Base-by-base conservation (phyloP, 1,139 yeast genomes). In the Yamadazyma jaroonii region DNA sequence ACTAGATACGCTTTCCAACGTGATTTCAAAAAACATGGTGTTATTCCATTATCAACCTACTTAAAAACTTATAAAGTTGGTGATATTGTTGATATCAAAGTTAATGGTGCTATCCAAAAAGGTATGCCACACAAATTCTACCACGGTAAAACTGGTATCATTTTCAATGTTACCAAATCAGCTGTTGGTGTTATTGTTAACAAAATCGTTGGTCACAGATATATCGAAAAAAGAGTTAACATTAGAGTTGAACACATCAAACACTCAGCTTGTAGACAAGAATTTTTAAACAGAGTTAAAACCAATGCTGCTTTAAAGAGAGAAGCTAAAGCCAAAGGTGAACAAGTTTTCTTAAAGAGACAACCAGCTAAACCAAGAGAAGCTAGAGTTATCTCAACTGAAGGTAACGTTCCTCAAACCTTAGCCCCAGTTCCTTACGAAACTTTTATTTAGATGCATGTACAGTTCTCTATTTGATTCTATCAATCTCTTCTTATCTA, bases 81-180 rank as follows among this genome's bases (percentile, higher is more conserved):
- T 67, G 98, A 94, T 76, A 90, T 92, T 65, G 98, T 92, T 67
- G 98, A 92, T 77, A 90, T 92, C 80, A 90, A 88, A 79, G 98
- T 95, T 74, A 94, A 94, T 73, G 97, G 96, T 81, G 81, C 98
- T 60, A 81, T 90, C 80, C 97, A 92, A 75, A 89, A 90, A 84
- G 97, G 98, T 86, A 89, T 94, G 97, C 98, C 98, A 72, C 96
- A 88, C 89, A 94, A 94, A 82, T 90, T 81, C 85, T 92, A 92
- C 96, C 97, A 90, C 82, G 98, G 98, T 77, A 92, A 89, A 84
- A 92, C 98, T 57, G 98, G 98, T 84, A 88, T 90, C 60, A 84
- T 92, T 56, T 92, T 82, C 95, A 92, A 92, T 83, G 94, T 92
- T 58, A 92, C 98, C 84, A 92, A 87, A 82, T 77, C 96, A 50